Conservation (phyloP, 2,329 filamentous ascomycete species). For the Scortechinia acanthostroma region DNA sequence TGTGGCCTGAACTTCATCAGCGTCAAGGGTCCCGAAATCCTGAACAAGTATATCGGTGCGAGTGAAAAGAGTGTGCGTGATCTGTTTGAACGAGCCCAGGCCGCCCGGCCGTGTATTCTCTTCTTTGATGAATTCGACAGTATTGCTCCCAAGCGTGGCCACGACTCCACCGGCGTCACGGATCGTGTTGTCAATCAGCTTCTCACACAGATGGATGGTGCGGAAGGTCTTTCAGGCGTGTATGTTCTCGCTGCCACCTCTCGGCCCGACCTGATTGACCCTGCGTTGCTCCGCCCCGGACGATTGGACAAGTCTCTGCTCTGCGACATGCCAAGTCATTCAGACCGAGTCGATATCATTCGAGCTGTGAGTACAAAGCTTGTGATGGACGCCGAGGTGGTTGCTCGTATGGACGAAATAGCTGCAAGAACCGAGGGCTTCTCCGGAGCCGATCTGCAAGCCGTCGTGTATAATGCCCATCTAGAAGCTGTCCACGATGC, state of each 20-base stretch:
- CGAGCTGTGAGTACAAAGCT: conserved; percentile 77
- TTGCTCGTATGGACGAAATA: conserved; percentile 52
- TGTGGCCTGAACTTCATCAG: conserved; percentile 97
- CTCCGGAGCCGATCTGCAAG: conserved; percentile 89
- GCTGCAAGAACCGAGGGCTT: conserved; percentile 79
- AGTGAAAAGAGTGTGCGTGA: conserved; percentile 94
- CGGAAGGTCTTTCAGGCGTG: conserved; percentile 86
- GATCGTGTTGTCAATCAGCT: conserved; percentile 97
- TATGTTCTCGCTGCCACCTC: conserved; percentile 94
- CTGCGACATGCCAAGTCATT: conserved; percentile 75
- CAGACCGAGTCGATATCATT: conserved; percentile 84
- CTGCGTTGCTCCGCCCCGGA: conserved; percentile 82
- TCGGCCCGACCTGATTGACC: conserved; percentile 89
- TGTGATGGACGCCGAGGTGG: conserved; percentile 61
- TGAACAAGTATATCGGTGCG: conserved; percentile 98
- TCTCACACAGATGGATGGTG: conserved; percentile 96
- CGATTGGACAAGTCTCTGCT: conserved; percentile 88
- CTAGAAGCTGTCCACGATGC: conserved; percentile 94
- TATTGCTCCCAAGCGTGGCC: conserved; percentile 91
- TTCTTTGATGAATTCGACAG: conserved; percentile 99
- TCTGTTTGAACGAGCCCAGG: conserved; percentile 84
- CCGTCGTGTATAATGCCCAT: conserved; percentile 90
- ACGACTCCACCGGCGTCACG: conserved; percentile 96
- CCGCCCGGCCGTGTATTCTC: conserved; percentile 84
- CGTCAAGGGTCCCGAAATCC: conserved; percentile 93